Evolutionary conservation across 129 eudicot genomes (phyloP).

Genomic region (Arctium minus): DNA sequence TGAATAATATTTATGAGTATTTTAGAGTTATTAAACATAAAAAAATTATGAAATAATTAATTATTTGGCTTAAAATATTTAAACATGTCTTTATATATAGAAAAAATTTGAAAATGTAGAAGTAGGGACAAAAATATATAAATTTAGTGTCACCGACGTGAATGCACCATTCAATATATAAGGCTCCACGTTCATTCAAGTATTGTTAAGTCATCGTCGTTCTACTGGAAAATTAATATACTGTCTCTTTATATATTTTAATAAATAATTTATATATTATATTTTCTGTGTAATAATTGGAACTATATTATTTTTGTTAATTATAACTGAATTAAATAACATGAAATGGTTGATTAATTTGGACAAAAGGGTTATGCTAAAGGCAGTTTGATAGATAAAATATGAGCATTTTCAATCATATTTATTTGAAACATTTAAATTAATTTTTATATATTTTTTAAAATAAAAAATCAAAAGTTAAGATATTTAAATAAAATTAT

Average conservation of each 20-base stretch:
- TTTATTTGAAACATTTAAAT: no score
- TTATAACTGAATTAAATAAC: neutral
- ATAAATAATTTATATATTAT: neutral
- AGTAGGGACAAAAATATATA: conserved; percentile 14
- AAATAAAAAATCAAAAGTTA: no score
- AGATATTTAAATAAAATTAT: no score
- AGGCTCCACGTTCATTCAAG: conserved; percentile 28
- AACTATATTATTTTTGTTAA: neutral
- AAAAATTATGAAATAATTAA: no score
- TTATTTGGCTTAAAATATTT: neutral
- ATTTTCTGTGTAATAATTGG: neutral
- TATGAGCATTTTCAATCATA: no score
- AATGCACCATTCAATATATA: conserved; percentile 14
- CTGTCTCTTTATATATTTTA: neutral
- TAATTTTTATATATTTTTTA: no score
- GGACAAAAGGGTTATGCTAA: no score
- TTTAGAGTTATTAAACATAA: neutral
- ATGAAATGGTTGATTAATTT: neutral
- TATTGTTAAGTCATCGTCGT: conserved; percentile 15
- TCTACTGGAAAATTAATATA: neutral
- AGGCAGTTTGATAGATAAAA: no score
- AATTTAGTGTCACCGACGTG: conserved; percentile 23
- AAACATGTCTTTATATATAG: neutral
- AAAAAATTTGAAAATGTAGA: no score
- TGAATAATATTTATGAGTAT: neutral